phyloP scores from a whole-genome alignment of 805 yeast genomes.

The Schwanniomyces sp. region DNA sequence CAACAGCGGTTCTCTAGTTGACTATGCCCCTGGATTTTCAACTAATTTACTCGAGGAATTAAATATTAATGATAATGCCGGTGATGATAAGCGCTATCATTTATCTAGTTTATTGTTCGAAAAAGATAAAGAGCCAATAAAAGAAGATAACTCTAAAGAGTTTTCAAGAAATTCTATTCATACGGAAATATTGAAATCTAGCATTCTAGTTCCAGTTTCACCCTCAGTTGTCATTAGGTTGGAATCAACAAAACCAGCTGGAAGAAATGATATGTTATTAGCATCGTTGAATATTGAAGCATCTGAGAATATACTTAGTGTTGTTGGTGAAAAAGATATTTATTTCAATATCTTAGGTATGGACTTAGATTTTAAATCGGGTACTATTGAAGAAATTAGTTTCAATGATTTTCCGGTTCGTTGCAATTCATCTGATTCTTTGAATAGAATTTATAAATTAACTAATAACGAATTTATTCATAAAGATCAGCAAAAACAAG shows the following conservation, averaged over 20 bases:
- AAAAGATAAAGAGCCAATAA: background rate
- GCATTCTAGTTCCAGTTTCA: slow-evolving; percentile 24
- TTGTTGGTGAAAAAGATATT: slow-evolving; percentile 8
- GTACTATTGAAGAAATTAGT: slow-evolving; percentile 21
- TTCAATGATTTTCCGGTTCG: slow-evolving; percentile 23
- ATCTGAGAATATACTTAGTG: slow-evolving; percentile 36
- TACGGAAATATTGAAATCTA: slow-evolving; percentile 7
- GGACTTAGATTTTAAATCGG: slow-evolving; percentile 25
- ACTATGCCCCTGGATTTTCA: slow-evolving; percentile 16
- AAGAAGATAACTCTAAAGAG: background rate
- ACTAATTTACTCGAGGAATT: slow-evolving; percentile 16
- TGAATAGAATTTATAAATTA: slow-evolving; percentile 36
- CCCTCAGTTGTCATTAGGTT: slow-evolving; percentile 46
- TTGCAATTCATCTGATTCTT: slow-evolving; percentile 27
- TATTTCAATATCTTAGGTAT: slow-evolving; percentile 20
- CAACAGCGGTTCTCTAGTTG: slow-evolving; percentile 7
- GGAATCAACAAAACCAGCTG: slow-evolving; percentile 49
- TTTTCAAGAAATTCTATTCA: background rate
- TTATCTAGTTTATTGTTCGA: background rate
- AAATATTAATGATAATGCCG: slow-evolving; percentile 5
- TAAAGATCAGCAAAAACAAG: slow-evolving; percentile 16
- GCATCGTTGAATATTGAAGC: slow-evolving; percentile 50
- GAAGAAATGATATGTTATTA: slow-evolving; percentile 43
- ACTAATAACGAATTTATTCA: slow-evolving; percentile 28
- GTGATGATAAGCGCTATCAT: background rate